phyloP scores from a whole-genome alignment of 1,139 yeast genomes.

The Saccharomycopsis phalli region DNA sequence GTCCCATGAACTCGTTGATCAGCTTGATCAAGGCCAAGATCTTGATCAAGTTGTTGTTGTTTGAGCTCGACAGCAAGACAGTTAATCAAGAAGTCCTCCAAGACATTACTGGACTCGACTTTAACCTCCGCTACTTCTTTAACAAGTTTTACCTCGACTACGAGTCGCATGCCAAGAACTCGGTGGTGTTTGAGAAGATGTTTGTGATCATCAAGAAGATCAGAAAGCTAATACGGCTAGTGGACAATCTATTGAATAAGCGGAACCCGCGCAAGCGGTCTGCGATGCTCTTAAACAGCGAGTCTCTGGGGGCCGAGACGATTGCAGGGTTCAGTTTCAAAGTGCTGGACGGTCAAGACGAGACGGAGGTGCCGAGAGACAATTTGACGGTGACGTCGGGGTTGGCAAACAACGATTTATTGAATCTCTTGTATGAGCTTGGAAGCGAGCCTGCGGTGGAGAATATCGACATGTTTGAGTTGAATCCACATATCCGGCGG shows the following conservation, averaged over 20 bases:
- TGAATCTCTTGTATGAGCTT: slow-evolving; percentile 35
- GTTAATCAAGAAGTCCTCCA: slow-evolving; percentile 19
- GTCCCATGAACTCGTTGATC: slow-evolving; percentile 48
- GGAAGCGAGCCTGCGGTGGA: slow-evolving; percentile 42
- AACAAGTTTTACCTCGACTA: slow-evolving; percentile 17
- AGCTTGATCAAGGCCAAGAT: slow-evolving; percentile 38
- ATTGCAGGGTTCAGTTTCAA: slow-evolving; percentile 19
- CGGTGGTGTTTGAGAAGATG: slow-evolving; percentile 37
- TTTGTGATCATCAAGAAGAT: slow-evolving; percentile 35
- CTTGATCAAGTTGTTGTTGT: slow-evolving; percentile 33
- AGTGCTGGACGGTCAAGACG: neutral
- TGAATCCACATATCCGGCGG: slow-evolving; percentile 9
- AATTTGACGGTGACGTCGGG: slow-evolving; percentile 25
- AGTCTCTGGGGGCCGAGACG: neutral
- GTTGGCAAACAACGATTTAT: slow-evolving; percentile 33
- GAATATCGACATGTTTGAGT: slow-evolving; percentile 22
- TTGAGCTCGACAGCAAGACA: slow-evolving; percentile 32
- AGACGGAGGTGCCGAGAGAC: slow-evolving; percentile 1
- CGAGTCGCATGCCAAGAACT: slow-evolving; percentile 27
- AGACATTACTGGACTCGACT: slow-evolving; percentile 17
- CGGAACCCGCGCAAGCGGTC: slow-evolving; percentile 5
- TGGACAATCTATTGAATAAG: slow-evolving; percentile 25
- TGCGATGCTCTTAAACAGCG: neutral
- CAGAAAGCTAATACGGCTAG: slow-evolving; percentile 41
- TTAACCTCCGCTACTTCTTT: slow-evolving; percentile 18